Evolutionary conservation across 1,284 basidiomycete species (phyloP), one percentile per base, ranked within the genome.

Genomic region (Coniophora puteana): DNA sequence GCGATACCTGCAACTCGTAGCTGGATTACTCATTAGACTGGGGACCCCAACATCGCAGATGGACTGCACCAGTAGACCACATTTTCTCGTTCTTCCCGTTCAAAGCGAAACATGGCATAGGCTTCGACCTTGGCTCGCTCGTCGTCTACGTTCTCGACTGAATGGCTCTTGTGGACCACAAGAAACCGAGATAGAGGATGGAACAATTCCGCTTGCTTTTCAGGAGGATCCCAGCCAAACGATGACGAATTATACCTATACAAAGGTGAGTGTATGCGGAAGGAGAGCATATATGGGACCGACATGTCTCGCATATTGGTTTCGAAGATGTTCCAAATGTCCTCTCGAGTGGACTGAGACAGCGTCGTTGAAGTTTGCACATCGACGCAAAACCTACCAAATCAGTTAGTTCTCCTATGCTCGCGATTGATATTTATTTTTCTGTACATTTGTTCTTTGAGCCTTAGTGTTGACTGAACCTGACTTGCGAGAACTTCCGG

Each of bases 21-120:
- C 86, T 89, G 36, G 49, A 38, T 45, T 38, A 10, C 22, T 10
- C 30, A 14, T 5, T 17, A 11, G 21, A 10, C 2, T 5, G 5
- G 21, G 10, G 20, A 37, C 40, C 37, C 34, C 27, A 26, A 22
- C 18, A 30, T 20, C 16, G 27, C 20, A 22, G 13, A 13, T 31
- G 31, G n/a, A 49, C 62, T 27, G n/a, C 51, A 85, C 86, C 86
- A 87, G 52, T 89, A 89, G 4, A 85, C 32, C 3, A 84, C 58
- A 43, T 78, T 63, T 43, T 77, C 67, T 11, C 61, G 65, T 5
- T 75, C 65, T 49, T 89, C 87, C 24, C 64, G 56, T 41, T 87
- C 86, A 46, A 89, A 89, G 3, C 85, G 76, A 56, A 89, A 88
- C 59, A 78, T 76, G 6, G 67, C 54, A 51, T 76, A 89, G 1